Conservation (phyloP, 2,329 filamentous ascomycete species). For the Acrocalymma vagum region DNA sequence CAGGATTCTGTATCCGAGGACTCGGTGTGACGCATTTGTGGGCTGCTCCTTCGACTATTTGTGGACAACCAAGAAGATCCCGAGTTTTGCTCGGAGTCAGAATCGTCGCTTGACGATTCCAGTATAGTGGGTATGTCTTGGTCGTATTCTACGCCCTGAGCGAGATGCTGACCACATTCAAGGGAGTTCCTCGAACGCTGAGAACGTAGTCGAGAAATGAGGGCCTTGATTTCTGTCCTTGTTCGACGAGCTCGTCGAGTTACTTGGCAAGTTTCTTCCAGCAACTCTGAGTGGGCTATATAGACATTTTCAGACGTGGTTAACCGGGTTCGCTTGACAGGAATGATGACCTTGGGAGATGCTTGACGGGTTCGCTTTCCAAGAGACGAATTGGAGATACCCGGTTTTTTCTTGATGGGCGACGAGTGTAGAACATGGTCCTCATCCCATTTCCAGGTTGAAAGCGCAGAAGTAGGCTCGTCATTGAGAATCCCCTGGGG, state of each 20-base stretch:
- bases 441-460: conserved; percentile 22
- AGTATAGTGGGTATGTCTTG: conserved; percentile 1
- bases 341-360: conserved; percentile 38
- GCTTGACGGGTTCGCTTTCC: conserved; percentile 34
- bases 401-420: conserved; percentile 27
- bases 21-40: too few relatives aligned
- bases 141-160: conserved; percentile 23
- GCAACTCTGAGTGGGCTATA: conserved; percentile 25
- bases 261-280: conserved; percentile 11
- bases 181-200: conserved; percentile 22
- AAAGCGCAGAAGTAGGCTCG: too few relatives aligned
- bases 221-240: conserved; percentile 13
- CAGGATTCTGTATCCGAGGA: too few relatives aligned
- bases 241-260: conserved; percentile 18
- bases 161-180: conserved; percentile 23
- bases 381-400: conserved; percentile 16
- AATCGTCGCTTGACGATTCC: neutral
- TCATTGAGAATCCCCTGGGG: too few relatives aligned
- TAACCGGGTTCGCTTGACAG: conserved; percentile 24
- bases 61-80: too few relatives aligned
- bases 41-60: too few relatives aligned
- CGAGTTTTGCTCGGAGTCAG: neutral
- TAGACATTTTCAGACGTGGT: conserved; percentile 24
- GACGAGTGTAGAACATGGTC: conserved; percentile 32
- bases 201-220: conserved; percentile 9